phyloP scores from a whole-genome alignment of 75 land plant species.

The Picea sitchensis region DNA sequence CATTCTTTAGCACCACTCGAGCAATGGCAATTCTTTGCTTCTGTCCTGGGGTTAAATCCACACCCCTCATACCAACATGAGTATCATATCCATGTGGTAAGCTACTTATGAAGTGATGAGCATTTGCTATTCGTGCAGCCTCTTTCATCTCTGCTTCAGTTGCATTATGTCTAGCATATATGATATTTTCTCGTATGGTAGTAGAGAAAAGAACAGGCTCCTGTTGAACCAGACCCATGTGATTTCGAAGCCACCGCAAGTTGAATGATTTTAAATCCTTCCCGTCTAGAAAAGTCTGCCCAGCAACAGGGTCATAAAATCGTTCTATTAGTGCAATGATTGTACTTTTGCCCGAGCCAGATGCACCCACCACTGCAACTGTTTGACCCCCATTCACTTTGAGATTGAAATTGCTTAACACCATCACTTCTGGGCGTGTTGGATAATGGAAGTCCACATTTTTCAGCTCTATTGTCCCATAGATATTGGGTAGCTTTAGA shows the following conservation, averaged over 20 bases:
- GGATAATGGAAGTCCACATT: slow-evolving; percentile 94
- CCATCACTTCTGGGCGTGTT: slow-evolving; percentile 76
- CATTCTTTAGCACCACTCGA: slow-evolving; percentile 90
- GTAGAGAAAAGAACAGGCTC: slow-evolving; percentile 97
- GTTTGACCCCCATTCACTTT: slow-evolving; percentile 97
- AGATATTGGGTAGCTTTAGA: slow-evolving; percentile 88
- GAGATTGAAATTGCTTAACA: slow-evolving; percentile 90
- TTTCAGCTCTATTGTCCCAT: slow-evolving; percentile 89
- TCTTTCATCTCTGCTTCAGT: slow-evolving; percentile 98
- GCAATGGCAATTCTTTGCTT: slow-evolving; percentile 98
- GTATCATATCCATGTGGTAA: slow-evolving; percentile 99
- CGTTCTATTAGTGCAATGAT: slow-evolving; percentile 90
- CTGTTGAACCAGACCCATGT: slow-evolving; percentile 95
- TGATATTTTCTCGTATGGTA: slow-evolving; percentile 91
- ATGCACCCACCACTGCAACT: slow-evolving; percentile 93
- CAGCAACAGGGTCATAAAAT: slow-evolving; percentile 92
- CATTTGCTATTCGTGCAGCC: slow-evolving; percentile 98
- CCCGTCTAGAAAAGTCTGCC: slow-evolving; percentile 81
- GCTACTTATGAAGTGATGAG: slow-evolving; percentile 97
- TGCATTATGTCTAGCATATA: slow-evolving; percentile 97
- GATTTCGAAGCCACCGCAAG: slow-evolving; percentile 90
- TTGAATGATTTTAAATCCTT: slow-evolving; percentile 79
- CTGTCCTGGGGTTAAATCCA: slow-evolving; percentile 93
- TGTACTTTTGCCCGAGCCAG: slow-evolving; percentile 99
- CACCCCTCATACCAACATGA: slow-evolving; percentile 96